These are phyloP conservation scores for Domatiomyces globalis DNA, from an alignment of 2,329 filamentous ascomycete species.

Conservation along the genomic window DNA sequence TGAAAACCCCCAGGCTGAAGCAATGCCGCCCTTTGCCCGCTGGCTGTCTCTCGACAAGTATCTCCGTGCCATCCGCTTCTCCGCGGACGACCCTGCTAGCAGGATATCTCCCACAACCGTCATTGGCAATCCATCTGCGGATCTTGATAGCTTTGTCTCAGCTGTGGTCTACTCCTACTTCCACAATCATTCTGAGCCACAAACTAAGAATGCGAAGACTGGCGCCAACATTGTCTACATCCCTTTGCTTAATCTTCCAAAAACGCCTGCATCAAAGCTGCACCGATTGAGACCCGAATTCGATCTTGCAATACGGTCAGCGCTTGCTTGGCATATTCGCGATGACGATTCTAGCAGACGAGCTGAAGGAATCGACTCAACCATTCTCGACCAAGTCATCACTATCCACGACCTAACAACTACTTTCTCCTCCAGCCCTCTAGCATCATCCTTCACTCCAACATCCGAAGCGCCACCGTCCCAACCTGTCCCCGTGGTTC, in stretches of 20 bases:
- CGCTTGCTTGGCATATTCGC: constrained; percentile 31
- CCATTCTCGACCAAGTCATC: constrained; percentile 23
- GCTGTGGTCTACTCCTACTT: constrained; percentile 50
- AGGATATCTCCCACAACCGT: constrained; percentile 23
- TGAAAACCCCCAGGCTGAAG: not conserved
- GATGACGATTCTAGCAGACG: constrained; percentile 13
- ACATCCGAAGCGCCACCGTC: not conserved
- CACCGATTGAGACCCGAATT: constrained; percentile 44
- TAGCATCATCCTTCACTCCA: not conserved
- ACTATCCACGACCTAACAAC: constrained; percentile 28
- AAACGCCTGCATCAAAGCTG: constrained; percentile 33
- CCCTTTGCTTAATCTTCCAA: constrained; percentile 45
- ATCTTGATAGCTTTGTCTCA: constrained; percentile 50
- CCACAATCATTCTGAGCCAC: constrained; percentile 19
- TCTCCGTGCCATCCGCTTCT: not conserved
- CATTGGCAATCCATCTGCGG: constrained; percentile 34
- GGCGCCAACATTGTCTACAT: constrained; percentile 31
- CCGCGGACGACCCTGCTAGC: not conserved
- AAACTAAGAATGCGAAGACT: not conserved
- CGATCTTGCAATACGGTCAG: constrained; percentile 40
- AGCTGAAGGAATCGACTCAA: not conserved
- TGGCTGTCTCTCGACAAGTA: not conserved
- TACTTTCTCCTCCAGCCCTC: constrained; percentile 1
- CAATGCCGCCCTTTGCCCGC: not conserved
- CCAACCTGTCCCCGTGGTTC: constrained; percentile 17